Conservation (phyloP, 495 filamentous ascomycete species). For the Penicillium antarcticum region DNA sequence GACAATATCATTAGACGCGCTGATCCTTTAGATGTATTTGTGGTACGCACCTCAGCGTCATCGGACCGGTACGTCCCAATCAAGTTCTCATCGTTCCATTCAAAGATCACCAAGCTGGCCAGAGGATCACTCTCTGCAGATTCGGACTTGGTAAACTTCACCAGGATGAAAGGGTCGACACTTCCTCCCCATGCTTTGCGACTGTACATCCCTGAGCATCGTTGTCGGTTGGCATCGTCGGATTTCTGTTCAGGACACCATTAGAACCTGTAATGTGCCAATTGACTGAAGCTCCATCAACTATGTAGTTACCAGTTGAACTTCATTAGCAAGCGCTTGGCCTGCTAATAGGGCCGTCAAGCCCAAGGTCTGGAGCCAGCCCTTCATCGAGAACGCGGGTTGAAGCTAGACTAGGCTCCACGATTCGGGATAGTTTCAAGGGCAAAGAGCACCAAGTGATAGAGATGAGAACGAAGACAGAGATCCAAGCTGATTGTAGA, state of each 20-base stretch:
- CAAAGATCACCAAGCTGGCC: constrained; percentile 86
- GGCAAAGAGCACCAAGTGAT: constrained; percentile 11
- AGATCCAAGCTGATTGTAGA: background rate
- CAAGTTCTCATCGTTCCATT: constrained; percentile 81
- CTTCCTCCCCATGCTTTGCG: constrained; percentile 84
- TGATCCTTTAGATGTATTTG: background rate
- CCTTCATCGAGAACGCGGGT: constrained; percentile 46
- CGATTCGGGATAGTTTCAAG: constrained; percentile 12
- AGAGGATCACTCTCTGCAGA: constrained; percentile 61
- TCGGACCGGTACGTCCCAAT: constrained; percentile 56
- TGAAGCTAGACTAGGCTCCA: constrained; percentile 30
- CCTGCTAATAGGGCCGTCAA: constrained; percentile 51
- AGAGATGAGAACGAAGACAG: constrained; percentile 7
- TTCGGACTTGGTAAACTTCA: constrained; percentile 69
- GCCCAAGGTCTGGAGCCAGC: constrained; percentile 48
- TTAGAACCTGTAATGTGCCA: constrained; percentile 7
- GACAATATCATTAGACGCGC: constrained; percentile 13
- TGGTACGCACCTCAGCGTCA: constrained; percentile 30
- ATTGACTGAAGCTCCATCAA: background rate
- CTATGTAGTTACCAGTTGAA: constrained; percentile 55
- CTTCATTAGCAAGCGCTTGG: constrained; percentile 55
- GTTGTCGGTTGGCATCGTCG: constrained; percentile 71
- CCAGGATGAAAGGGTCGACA: constrained; percentile 82
- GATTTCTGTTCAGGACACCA: constrained; percentile 53
- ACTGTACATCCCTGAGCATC: constrained; percentile 98